Percentiles rank a stretch among this genome's conserved stretches.
Evolutionary conservation across 1,284 basidiomycete species (phyloP).

Genomic region (Vanrija humicola): DNA sequence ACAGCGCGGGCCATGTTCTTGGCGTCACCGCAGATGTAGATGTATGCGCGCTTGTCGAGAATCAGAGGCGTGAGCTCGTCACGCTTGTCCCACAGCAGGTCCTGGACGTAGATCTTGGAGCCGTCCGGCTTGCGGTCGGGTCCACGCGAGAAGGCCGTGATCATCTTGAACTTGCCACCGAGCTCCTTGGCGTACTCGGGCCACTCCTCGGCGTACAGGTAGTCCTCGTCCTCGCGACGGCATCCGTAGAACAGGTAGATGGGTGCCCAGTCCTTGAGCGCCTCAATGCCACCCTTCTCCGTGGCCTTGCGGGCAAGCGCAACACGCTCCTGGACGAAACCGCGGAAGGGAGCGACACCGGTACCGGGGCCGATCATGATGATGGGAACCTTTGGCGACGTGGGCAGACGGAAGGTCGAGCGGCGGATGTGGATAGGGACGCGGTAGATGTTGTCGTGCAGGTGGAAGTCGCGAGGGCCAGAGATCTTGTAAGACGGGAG

Average conservation of each 20-base stretch:
- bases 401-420: slow-evolving; percentile 93
- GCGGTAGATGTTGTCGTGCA: slow-evolving; percentile 63
- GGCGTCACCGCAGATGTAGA: slow-evolving; percentile 95
- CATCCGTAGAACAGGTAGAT: slow-evolving; percentile 97
- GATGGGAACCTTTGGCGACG: slow-evolving; percentile 94
- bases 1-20: slow-evolving; percentile 94
- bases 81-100: slow-evolving; percentile 81
- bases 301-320: slow-evolving; percentile 87
- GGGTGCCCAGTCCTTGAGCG: slow-evolving; percentile 88
- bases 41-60: slow-evolving; percentile 86
- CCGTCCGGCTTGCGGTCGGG: slow-evolving; percentile 75
- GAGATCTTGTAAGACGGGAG: slow-evolving; percentile 75
- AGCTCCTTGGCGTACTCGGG: slow-evolving; percentile 78
- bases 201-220: slow-evolving; percentile 94
- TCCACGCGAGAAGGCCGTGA: slow-evolving; percentile 84
- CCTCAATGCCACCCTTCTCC: slow-evolving; percentile 84
- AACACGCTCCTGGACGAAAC: slow-evolving; percentile 95
- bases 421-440: slow-evolving; percentile 91
- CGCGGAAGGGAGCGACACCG: slow-evolving; percentile 97
- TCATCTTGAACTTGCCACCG: slow-evolving; percentile 83
- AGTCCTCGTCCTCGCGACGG: slow-evolving; percentile 81
- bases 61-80: slow-evolving; percentile 81
- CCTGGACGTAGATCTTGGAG: slow-evolving; percentile 93
- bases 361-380: slow-evolving; percentile 99
- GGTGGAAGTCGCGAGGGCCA: slow-evolving; percentile 81